Evolutionary conservation across 306 rosid genomes (phyloP), one percentile per base, ranked within the genome.

Genomic region (Canavalia gladiata): DNA sequence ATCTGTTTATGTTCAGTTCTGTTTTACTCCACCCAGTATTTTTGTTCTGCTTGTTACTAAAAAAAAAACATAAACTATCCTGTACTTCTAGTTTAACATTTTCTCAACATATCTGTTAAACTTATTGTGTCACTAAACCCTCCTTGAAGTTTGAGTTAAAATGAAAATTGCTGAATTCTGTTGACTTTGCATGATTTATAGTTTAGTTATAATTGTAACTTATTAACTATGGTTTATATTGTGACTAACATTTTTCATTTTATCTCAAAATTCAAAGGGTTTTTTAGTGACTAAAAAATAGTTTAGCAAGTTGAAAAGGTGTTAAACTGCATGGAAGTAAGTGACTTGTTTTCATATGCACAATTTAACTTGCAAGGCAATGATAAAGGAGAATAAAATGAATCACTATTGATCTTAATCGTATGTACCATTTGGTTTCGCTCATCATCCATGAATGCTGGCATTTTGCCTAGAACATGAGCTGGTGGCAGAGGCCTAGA

Each of bases 341-440:
- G 7, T 12, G 43, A 56, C 5, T 13, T 62, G 29, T 10, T 84
- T 54, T 35, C 68, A 47, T 68, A 41, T 30, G 13, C 54, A 41
- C 37, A 78, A 67, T 39, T 66, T 54, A 68, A 78, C 56, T 28
- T 35, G 4, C 56, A 57, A 51, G 62, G 67, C 56, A 47, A 7
- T 33, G 73, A 67, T 60, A 37, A 66, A 30, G 59, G 46, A 66
- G 55, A 43, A 70, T 30, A 54, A 35, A 12, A 29, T 69, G 13
- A 68, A 68, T 3, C 62, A 29, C 7, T 9, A 33, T 34, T 55
- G 46, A 42, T 46, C 58, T 63, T 25, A 60, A 68, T 65, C 72
- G 41, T n/a, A 50, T 50, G 9, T 42, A 92, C 97, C 88, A 35
- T 68, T 79, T 87, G 88, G 49, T 76, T 84, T 67, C 72, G 87